Percentiles rank a stretch among this genome's conserved stretches.
Conservation (phyloP, 2,329 filamentous ascomycete genomes). For the Lachnellula subtilissima region DNA sequence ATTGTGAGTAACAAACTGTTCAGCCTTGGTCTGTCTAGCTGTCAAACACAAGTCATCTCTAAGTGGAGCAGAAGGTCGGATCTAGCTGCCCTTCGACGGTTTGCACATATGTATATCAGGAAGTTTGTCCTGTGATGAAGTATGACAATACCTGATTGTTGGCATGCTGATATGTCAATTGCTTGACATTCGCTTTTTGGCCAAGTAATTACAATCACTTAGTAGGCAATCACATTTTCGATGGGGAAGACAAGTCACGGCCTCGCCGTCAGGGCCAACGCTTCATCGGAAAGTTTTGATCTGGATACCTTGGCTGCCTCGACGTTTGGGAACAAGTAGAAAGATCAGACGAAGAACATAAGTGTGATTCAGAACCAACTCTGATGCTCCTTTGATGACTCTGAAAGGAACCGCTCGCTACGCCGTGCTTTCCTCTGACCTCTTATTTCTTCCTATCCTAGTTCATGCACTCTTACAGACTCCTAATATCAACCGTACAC, state of each 20-base stretch:
- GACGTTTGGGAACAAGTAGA: slow-evolving; percentile 4
- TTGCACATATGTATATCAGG: not conserved
- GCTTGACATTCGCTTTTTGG: not conserved
- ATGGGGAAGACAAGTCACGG: not conserved
- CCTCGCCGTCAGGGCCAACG: not conserved
- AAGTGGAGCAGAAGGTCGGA: not conserved
- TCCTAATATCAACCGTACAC: not conserved
- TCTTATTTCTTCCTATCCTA: not conserved
- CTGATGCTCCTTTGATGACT: not conserved
- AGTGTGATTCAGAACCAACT: slow-evolving; percentile 2
- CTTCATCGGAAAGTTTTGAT: slow-evolving; percentile 1
- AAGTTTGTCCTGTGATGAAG: not conserved
- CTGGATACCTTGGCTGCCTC: not conserved
- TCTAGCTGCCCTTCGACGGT: not conserved
- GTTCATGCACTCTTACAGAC: slow-evolving; percentile 1
- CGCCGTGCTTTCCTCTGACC: not conserved
- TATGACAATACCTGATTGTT: not conserved
- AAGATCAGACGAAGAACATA: slow-evolving; percentile 2
- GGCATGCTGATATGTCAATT: not conserved
- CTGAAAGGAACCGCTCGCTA: slow-evolving; percentile 1
- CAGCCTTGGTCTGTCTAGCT: not conserved
- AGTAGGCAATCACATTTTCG: slow-evolving; percentile 2
- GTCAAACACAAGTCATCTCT: not conserved
- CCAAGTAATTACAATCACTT: slow-evolving; percentile 1
- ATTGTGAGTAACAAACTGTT: not conserved